Evolutionary conservation across 2,329 filamentous ascomycete genomes (phyloP).

Genomic region (Mycosphaerella sp.): DNA sequence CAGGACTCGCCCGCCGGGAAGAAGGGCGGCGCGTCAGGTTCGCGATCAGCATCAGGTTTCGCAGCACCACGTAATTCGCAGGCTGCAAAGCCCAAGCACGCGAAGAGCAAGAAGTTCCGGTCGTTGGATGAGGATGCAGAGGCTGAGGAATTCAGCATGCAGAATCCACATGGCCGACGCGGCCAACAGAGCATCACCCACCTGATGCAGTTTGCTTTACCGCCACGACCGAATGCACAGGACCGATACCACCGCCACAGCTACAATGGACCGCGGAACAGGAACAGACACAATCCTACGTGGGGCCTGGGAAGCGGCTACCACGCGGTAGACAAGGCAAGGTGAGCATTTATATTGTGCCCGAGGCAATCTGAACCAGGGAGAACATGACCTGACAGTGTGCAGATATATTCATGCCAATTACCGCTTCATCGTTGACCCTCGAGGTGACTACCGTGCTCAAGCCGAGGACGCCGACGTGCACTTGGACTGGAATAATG

Average conservation of each 20-base stretch:
- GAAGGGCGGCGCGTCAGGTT: conserved; percentile 24
- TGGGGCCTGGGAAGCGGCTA: conserved; percentile 86
- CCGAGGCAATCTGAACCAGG: not conserved
- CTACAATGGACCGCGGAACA: conserved; percentile 37
- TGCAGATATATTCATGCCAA: conserved; percentile 83
- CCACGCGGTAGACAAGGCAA: conserved; percentile 83
- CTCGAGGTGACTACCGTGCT: conserved; percentile 67
- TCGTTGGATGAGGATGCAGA: conserved; percentile 74
- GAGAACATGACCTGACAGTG: conserved; percentile 13
- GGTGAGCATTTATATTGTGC: conserved; percentile 44
- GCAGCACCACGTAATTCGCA: conserved; percentile 66
- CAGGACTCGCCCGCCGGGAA: conserved; percentile 38
- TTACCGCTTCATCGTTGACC: conserved; percentile 92
- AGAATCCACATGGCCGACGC: conserved; percentile 53
- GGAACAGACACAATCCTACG: conserved; percentile 60
- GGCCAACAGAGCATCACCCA: conserved; percentile 97
- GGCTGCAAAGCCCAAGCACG: conserved; percentile 71
- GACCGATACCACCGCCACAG: conserved; percentile 41
- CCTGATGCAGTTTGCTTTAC: conserved; percentile 82
- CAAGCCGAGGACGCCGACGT: conserved; percentile 83
- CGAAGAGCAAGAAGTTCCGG: conserved; percentile 66
- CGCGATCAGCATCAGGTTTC: conserved; percentile 6
- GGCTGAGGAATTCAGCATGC: conserved; percentile 53
- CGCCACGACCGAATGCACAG: conserved; percentile 60
- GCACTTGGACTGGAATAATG: conserved; percentile 81